These are phyloP conservation scores for Termitomyces sp. DNA, from an alignment of 768 basidiomycete genomes.

Conservation along the genomic window DNA sequence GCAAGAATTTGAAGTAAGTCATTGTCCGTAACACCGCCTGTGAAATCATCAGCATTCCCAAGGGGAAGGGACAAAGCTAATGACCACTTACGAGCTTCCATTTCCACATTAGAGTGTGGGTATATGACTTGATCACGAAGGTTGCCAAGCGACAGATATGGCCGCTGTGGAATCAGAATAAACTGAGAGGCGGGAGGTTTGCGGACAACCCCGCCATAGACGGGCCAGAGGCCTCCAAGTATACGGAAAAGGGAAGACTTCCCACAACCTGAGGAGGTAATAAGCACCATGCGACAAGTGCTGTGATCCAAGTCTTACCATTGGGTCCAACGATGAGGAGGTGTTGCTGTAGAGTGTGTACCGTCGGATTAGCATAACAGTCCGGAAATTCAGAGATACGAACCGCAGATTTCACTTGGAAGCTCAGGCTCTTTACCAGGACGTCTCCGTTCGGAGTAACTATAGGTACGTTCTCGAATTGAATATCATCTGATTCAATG, in stretches of 20 bases:
- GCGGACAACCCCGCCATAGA: slow-evolving; percentile 73
- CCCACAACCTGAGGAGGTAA: slow-evolving; percentile 54
- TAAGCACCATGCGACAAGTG: neutral
- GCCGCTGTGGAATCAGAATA: slow-evolving; percentile 92
- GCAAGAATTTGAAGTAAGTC: slow-evolving; percentile 69
- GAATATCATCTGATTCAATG: slow-evolving; percentile 82
- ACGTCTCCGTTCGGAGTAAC: slow-evolving; percentile 96
- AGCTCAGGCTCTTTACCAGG: slow-evolving; percentile 77
- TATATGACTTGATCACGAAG: slow-evolving; percentile 96
- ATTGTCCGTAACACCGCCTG: slow-evolving; percentile 69
- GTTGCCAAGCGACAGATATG: slow-evolving; percentile 91
- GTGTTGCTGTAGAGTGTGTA: slow-evolving; percentile 58
- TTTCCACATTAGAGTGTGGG: slow-evolving; percentile 77
- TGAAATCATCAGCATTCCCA: neutral
- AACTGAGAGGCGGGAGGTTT: slow-evolving; percentile 89
- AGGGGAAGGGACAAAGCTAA: neutral
- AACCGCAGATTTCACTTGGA: slow-evolving; percentile 86
- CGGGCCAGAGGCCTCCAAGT: slow-evolving; percentile 93
- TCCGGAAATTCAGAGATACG: slow-evolving; percentile 11
- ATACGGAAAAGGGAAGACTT: slow-evolving; percentile 95
- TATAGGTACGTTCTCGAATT: slow-evolving; percentile 91
- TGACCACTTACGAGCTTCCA: slow-evolving; percentile 60
- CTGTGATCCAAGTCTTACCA: slow-evolving; percentile 36
- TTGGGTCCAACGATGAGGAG: slow-evolving; percentile 93
- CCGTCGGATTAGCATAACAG: neutral